A percentile compares a stretch with the other conserved stretches of the same genome.
Evolutionary conservation across 371 early-diverging fungal species (phyloP).

Genomic region (Mortierella sp.): DNA sequence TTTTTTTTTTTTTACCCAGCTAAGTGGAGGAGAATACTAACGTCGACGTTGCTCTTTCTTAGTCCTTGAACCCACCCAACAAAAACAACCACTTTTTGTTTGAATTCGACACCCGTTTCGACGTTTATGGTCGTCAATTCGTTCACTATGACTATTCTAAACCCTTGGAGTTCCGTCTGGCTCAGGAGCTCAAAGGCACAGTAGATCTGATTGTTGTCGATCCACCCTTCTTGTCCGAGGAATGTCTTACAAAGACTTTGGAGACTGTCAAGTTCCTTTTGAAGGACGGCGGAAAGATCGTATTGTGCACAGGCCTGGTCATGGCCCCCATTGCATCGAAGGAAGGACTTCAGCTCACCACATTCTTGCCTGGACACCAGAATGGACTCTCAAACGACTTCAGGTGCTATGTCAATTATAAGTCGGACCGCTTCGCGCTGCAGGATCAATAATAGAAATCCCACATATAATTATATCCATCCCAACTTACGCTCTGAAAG

Average conservation of each 20-base stretch:
- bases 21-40: no score
- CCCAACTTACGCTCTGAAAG: no score
- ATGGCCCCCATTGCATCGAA: constrained; percentile 45
- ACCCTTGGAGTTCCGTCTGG: constrained; percentile 62
- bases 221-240: constrained; percentile 80
- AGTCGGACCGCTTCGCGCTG: constrained; percentile 53
- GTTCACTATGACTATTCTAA: constrained; percentile 73
- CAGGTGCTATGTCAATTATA: constrained; percentile 70
- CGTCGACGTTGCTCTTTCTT: background rate
- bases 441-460: constrained; percentile 6
- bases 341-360: constrained; percentile 46
- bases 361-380: constrained; percentile 66
- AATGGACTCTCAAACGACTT: constrained; percentile 80
- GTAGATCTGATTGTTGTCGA: constrained; percentile 76
- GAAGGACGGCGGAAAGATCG: constrained; percentile 60
- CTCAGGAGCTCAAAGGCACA: constrained; percentile 50
- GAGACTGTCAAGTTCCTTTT: constrained; percentile 62
- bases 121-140: constrained; percentile 67
- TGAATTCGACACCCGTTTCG: constrained; percentile 76
- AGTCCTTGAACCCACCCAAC: constrained; percentile 40
- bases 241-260: constrained; percentile 73
- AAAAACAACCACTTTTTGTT: constrained; percentile 59
- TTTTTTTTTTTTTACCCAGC: no score
- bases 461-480: background rate
- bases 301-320: constrained; percentile 68